Evolutionary conservation across 2,329 filamentous ascomycete genomes (phyloP), one percentile per base, ranked within the genome.

Genomic region (Herpomyces periplanetae): DNA sequence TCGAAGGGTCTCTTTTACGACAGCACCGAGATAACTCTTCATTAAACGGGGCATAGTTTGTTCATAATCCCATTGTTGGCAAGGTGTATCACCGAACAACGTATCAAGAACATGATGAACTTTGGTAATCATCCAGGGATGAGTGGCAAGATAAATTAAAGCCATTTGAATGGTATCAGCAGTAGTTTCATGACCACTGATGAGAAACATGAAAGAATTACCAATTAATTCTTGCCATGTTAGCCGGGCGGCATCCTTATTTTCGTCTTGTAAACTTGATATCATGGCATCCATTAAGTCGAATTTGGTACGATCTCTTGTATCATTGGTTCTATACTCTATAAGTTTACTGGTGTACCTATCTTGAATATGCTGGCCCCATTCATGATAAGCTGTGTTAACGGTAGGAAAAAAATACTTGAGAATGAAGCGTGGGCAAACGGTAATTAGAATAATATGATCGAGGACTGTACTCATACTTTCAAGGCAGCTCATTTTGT

Each of bases 1-100:
- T 5, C 68, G 55, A 20, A 80, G 44, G 14, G 60, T 57, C 40
- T 80, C 66, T 31, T 69, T 65, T 46, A 75, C 50, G 28, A 61
- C 51, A 3, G 66, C 65, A 8, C 60, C 66, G 5, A 60, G 40
- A 45, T 66, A 59, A 23, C 57, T 55, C 5, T 47, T 51, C 27
- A 66, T 51, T 23, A 80, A 45, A 5, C 47, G 42, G 16, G 52
- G 55, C 25, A 73, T 45, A 27, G 52, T 43, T 5, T 42, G 37
- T 17, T 73, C 63, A 32, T 68, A 75, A 28, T 55, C 46, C 66
- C 65, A 75, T 4, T 49, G 44, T 1, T 37, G 35, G 3, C 54
- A 46, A 10, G 60, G 48, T 8, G 42, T 37, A 13, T 46, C 42
- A 15, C 51, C 50, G 11, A 73, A 42, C 5, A 65, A 49, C 7